Evolutionary conservation across 176 grass and related monocot species (phyloP), one percentile per base, ranked within the genome.

Genomic region (Hyparrhenia diplandra): DNA sequence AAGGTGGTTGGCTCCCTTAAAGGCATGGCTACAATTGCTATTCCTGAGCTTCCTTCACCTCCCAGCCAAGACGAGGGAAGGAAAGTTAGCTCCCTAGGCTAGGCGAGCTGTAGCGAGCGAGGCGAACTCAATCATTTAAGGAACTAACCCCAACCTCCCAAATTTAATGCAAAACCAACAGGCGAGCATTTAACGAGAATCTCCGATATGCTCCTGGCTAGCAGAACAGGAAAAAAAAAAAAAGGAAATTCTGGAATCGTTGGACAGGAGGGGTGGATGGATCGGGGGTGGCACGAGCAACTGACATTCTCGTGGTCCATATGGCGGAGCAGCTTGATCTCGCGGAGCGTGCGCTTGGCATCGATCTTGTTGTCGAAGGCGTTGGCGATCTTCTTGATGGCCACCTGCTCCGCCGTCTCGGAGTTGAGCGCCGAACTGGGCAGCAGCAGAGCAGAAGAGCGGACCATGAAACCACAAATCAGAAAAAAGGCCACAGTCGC

Each of bases 311-410:
- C 96, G 69, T 99, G 96, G 84, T 99, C 92, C 96, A 99, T 89
- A 85, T 99, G 96, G 51, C 96, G 90, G 64, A 99, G 96, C 77
- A 99, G 90, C 82, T 99, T 99, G 63, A 99, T 99, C 89, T 99
- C 96, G 27, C 96, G 79, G 23, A 99, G 92, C 77, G 96, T 99
- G 71, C 96, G 91, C 90, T 99, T 99, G 64, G 96, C 96, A 64
- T 99, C 96, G 46, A 99, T 93, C 87, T 86, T 99, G 82, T 99
- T 99, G 73, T 99, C 96, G 80, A 99, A 99, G 29, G 96, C 96
- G 81, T 99, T 99, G 46, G 92, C 96, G 83, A 99, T 99, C 89
- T 99, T 99, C 90, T 99, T 99, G 69, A 99, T 95, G 13, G 96
- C 96, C 77, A 99, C 96, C 86, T 95, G 92, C 85, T 99, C 96